phyloP scores from a whole-genome alignment of 345 rosid genomes.

The Citrus medica region DNA sequence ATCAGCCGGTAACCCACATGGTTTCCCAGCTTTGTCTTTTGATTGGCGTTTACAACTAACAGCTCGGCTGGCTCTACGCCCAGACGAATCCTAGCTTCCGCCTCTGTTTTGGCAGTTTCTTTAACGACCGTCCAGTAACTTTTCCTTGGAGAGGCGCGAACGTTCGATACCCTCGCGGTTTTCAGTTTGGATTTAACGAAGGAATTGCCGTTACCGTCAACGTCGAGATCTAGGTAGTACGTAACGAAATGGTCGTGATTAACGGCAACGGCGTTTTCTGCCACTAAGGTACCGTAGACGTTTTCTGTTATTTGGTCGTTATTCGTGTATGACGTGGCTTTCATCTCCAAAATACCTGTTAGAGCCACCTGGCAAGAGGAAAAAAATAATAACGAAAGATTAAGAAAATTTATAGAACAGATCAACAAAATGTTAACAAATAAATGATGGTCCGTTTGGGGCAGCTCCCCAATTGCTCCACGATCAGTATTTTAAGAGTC shows the following conservation, averaged over 20 bases:
- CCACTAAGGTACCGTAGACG: slow-evolving; percentile 56
- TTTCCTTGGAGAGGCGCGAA: slow-evolving; percentile 43
- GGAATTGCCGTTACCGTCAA: slow-evolving; percentile 69
- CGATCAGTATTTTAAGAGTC: too few relatives aligned
- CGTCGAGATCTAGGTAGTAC: slow-evolving; percentile 72
- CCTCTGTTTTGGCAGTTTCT: slow-evolving; percentile 63
- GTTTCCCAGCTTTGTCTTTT: slow-evolving; percentile 59
- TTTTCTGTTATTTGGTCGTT: slow-evolving; percentile 38
- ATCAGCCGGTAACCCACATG: slow-evolving; percentile 64
- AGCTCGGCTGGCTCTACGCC: slow-evolving; percentile 56
- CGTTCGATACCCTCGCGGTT: slow-evolving; percentile 29
- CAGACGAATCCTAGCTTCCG: slow-evolving; percentile 51
- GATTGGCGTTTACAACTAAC: slow-evolving; percentile 55
- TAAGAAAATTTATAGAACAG: neutral
- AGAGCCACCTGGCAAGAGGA: slow-evolving; percentile 46
- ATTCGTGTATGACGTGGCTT: slow-evolving; percentile 48
- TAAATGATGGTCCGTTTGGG: too few relatives aligned
- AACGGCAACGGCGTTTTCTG: slow-evolving; percentile 65
- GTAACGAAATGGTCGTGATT: slow-evolving; percentile 80
- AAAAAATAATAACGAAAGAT: neutral
- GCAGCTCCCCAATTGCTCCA: too few relatives aligned
- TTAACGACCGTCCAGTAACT: slow-evolving; percentile 69
- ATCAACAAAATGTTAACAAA: too few relatives aligned
- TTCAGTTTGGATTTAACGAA: slow-evolving; percentile 53
- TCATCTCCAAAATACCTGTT: slow-evolving; percentile 58